Percentiles rank a stretch among this genome's conserved stretches.
These are phyloP conservation scores for Cucurbita pepo DNA, from an alignment of 306 rosid species.

Conservation along the genomic window DNA sequence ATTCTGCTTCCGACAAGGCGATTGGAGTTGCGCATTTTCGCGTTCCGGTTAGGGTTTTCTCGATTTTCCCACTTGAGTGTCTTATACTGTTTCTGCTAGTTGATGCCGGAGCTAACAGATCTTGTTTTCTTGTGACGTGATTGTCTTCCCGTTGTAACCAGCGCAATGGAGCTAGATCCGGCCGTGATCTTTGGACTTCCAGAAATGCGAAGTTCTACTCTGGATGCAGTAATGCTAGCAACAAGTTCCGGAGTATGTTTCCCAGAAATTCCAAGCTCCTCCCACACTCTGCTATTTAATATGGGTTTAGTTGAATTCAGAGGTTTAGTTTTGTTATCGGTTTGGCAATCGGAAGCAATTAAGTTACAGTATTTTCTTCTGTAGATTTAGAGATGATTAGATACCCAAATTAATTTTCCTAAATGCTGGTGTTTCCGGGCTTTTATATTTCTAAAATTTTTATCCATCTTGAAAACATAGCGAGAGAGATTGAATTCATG, in stretches of 20 bases:
- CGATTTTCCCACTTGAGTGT: neutral
- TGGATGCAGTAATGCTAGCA: slow-evolving; percentile 75
- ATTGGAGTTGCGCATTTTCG: slow-evolving; percentile 26
- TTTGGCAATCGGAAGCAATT: neutral
- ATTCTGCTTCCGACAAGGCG: slow-evolving; percentile 19
- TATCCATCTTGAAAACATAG: neutral
- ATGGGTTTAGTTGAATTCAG: neutral
- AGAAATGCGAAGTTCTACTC: slow-evolving; percentile 48
- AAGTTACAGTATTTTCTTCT: neutral
- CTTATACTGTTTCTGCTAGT: neutral
- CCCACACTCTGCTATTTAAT: neutral
- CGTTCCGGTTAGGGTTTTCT: slow-evolving; percentile 73
- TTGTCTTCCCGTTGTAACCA: slow-evolving; percentile 13
- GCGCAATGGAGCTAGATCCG: slow-evolving; percentile 40
- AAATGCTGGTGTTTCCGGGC: neutral
- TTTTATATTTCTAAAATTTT: neutral
- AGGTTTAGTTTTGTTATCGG: neutral
- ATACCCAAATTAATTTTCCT: neutral
- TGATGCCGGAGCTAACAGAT: slow-evolving; percentile 11
- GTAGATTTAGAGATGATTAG: neutral
- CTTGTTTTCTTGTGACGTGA: slow-evolving; percentile 6
- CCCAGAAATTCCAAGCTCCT: neutral
- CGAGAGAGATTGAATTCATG: neutral
- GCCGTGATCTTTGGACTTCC: slow-evolving; percentile 64
- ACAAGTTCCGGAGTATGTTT: slow-evolving; percentile 63